Percentiles rank a stretch among this genome's conserved stretches.
Evolutionary conservation across 1,284 basidiomycete genomes (phyloP).

Genomic region (Pyrrhoderma noxium): DNA sequence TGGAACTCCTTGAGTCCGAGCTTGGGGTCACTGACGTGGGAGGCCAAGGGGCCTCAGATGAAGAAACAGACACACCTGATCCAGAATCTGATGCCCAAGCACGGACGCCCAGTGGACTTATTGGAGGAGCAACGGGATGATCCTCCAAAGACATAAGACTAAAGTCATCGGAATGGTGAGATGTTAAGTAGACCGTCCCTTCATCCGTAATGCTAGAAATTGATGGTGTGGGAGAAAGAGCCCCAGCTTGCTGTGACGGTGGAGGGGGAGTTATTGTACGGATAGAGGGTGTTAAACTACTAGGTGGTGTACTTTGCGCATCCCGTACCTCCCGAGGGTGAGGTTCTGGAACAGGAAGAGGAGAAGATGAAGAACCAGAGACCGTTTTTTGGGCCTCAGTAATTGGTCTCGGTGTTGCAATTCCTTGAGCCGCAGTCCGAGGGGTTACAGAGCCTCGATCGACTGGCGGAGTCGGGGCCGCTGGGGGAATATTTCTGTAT

Average conservation of each 20-base stretch:
- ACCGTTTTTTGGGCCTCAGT: too few species aligned
- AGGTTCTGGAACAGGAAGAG: slow-evolving; percentile 12
- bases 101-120: slow-evolving; percentile 10
- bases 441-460: slow-evolving; percentile 1
- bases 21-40: slow-evolving; percentile 16
- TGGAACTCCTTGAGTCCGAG: slow-evolving; percentile 6
- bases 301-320: too few species aligned
- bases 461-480: neutral
- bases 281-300: neutral
- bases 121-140: slow-evolving; percentile 25
- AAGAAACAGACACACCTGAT: slow-evolving; percentile 8
- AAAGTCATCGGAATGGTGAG: slow-evolving; percentile 63
- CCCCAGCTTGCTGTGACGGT: slow-evolving; percentile 9
- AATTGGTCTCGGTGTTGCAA: neutral
- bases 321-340: neutral
- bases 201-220: neutral
- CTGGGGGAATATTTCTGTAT: neutral
- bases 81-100: slow-evolving; percentile 7
- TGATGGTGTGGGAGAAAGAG: slow-evolving; percentile 42
- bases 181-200: slow-evolving; percentile 55
- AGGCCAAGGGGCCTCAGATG: slow-evolving; percentile 11
- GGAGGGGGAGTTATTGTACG: slow-evolving; percentile 36
- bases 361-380: slow-evolving; percentile 20
- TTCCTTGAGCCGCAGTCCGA: slow-evolving; percentile 3
- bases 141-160: slow-evolving; percentile 37